Conservation (phyloP, 78 protist genomes). For the Diacronema lutheri region DNA sequence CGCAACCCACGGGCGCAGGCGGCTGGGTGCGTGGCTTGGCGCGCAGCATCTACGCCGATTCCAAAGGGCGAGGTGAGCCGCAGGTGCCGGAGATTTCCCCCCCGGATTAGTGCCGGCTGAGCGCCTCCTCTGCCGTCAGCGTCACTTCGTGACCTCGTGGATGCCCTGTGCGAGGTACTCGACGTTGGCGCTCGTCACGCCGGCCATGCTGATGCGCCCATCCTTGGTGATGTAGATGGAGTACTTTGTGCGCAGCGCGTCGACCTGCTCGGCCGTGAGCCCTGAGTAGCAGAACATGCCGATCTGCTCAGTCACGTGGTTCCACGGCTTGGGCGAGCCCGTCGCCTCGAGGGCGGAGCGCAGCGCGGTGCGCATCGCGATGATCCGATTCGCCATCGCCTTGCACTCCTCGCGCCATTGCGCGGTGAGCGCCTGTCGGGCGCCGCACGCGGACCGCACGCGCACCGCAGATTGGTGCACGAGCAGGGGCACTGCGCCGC, state of each 20-base stretch:
- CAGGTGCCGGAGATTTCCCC: too few species aligned
- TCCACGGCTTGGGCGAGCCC: conserved; percentile 79
- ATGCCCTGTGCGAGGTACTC: neutral
- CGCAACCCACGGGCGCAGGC: too few species aligned
- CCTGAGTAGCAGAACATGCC: conserved; percentile 99
- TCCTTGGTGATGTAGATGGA: conserved; percentile 77
- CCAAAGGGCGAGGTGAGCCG: too few species aligned
- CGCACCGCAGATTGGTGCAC: too few species aligned
- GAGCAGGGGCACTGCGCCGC: too few species aligned
- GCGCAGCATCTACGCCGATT: too few species aligned
- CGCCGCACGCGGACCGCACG: neutral
- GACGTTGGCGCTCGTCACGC: neutral
- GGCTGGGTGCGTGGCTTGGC: too few species aligned
- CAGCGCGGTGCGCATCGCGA: conserved; percentile 11
- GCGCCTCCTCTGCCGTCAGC: too few species aligned
- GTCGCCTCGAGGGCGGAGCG: neutral
- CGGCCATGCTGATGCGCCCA: conserved; percentile 98
- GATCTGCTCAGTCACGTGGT: conserved; percentile 88
- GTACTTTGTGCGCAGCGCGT: conserved; percentile 41
- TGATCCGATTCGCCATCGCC: conserved; percentile 69
- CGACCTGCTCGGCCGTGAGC: conserved; percentile 14
- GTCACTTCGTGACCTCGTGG: neutral
- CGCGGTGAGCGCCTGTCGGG: neutral
- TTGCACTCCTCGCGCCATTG: conserved; percentile 57
- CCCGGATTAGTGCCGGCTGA: too few species aligned